Evolutionary conservation across 2,329 filamentous ascomycete genomes (phyloP), one percentile per base, ranked within the genome.

Genomic region (Coniochaeta ligniaria): DNA sequence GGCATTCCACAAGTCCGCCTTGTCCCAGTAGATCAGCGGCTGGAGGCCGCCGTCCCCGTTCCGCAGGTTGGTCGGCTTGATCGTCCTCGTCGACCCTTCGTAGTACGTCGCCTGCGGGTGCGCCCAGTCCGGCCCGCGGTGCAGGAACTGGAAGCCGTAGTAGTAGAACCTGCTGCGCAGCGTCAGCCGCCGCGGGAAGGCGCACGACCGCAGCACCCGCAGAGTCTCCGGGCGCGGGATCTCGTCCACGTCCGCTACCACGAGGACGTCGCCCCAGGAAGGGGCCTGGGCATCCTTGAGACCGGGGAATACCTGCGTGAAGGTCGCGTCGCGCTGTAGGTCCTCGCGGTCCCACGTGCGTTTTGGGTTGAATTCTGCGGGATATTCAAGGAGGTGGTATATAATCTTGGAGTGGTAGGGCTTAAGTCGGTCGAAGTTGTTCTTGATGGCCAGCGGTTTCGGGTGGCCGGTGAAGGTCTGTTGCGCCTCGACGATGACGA

Each of bases 221-320:
- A 84, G 67, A 17, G 81, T 76, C 57, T 76, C 72, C 0, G 83
- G 82, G 2, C 81, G 79, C 6, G 80, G 76, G 54, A 87, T 80
- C 72, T 87, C 85, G 69, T 86, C 83, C 17, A 86, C 79, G 67
- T 87, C 84, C 60, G 83, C 80, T 2, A 87, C 80, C 60, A 87
- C 69, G 28, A 87, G 74, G 28, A 84, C 81, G 66, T 88, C 85
- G 59, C 80, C 80, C 2, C 68, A 59, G 0, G 72, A 67, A 2
- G 83, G 79, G 5, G 75, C 73, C 52, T 74, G 67, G 1, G 70
- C 68, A 58, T 75, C 78, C 1, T 67, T 62, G 17, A 87, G 74
- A 2, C 64, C 68, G 1, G 82, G 80, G 47, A 88, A 87, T 28
- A 56, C 54, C 31, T 56, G 54, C 8, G 54, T 56, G 35, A 56